Base-by-base conservation (phyloP, 1,139 yeast species). In the Chernovozyma sophiae-reginae region DNA sequence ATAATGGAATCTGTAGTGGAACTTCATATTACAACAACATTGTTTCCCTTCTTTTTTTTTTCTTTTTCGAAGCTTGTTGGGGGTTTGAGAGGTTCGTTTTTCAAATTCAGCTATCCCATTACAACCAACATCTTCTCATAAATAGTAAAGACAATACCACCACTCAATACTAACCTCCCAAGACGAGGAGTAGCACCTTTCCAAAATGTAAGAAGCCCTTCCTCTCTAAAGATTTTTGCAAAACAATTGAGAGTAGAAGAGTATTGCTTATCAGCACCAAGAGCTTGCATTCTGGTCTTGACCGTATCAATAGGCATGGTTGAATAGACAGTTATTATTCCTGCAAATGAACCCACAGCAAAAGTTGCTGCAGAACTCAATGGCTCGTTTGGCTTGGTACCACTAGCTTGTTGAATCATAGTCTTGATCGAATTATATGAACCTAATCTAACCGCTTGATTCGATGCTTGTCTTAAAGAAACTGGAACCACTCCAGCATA, bases 291-390 rank as follows among this genome's bases (percentile, higher is more conserved):
- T 62, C 98, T 77, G 1, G 98, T 92, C 67, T 92, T 92, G 45
- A 92, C 96, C 0, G 97, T 92, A 58, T 92, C 98, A 29, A 92
- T 82, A 10, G 98, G 98, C 97, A 92, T 92, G 8, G 98, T 92
- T 3, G 96, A 70, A 60, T 92, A 92, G 14, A 92, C 98, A 0
- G 98, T 92, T 37, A 92, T 82, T 36, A 84, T 72, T 20, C 98
- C 98, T 1, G 97, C 96, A 51, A 87, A 73, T 2, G 97, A 87
- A 30, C 98, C 98, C 10, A 92, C 86, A 2, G 80, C 74, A 60
- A 92, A 92, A 0, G 97, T 92, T 44, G 89, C 70, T 1, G 74
- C 77, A 3, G 94, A 77, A 37, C 89, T 77, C 45, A 92, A 72
- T 4, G 96, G 95, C 44, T 82, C 79, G 48, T 77, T 77, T 25